Evolutionary conservation across 2,329 filamentous ascomycete genomes (phyloP).

Genomic region (Ambrosiella cleistominuta): DNA sequence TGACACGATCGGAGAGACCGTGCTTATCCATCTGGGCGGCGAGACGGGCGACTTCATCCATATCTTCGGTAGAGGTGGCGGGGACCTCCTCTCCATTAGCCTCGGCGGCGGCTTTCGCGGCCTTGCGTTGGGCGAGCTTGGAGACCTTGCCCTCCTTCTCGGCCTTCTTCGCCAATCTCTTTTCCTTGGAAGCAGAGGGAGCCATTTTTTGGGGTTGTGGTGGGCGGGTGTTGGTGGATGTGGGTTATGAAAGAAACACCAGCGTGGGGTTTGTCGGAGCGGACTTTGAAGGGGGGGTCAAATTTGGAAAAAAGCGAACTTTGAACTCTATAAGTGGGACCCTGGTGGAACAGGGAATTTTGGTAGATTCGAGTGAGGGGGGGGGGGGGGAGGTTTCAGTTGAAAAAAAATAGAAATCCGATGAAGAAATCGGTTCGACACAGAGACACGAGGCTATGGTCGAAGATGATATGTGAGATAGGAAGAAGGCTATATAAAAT

Average conservation of each 20-base stretch:
- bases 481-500: no score
- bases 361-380: not conserved
- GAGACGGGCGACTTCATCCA: constrained; percentile 70
- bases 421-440: no score
- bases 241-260: not conserved
- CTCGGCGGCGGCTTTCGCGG: constrained; percentile 39
- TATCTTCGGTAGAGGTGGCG: constrained; percentile 53
- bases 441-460: no score
- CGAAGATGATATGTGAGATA: no score
- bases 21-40: constrained; percentile 89
- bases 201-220: constrained; percentile 29
- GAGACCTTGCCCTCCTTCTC: constrained; percentile 62
- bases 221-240: not conserved
- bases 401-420: no score
- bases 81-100: constrained; percentile 56
- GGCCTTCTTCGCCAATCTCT: constrained; percentile 54
- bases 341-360: not conserved
- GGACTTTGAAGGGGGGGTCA: not conserved
- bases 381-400: not conserved
- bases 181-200: constrained; percentile 52
- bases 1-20: constrained; percentile 92
- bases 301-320: not conserved
- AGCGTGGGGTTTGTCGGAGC: not conserved
- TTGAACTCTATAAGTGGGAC: not conserved
- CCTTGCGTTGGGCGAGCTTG: constrained; percentile 45